Conservation (phyloP, 2,329 filamentous ascomycete genomes). For the Myriangium duriaei region DNA sequence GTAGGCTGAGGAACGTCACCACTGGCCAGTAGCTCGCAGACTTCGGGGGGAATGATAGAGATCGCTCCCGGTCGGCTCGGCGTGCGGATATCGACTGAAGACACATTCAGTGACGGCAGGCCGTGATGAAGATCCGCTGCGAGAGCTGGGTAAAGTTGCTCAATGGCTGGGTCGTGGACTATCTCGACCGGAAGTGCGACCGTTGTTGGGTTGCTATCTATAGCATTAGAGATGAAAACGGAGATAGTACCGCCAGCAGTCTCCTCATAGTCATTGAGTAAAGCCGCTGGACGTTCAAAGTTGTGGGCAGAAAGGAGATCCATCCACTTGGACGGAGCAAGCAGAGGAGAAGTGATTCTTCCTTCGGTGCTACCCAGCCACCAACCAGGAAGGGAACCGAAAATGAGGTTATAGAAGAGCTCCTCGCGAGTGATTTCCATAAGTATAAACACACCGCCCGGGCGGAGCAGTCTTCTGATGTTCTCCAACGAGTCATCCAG, state of each 20-base stretch:
- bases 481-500: conserved; percentile 14
- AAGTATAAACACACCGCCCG: conserved; percentile 16
- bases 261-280: neutral
- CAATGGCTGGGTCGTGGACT: neutral
- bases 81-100: neutral
- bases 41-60: neutral
- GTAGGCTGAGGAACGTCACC: neutral
- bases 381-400: conserved; percentile 29
- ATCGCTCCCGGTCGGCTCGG: neutral
- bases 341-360: conserved; percentile 14
- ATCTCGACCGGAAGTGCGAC: neutral
- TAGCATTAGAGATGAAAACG: neutral
- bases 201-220: neutral
- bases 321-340: conserved; percentile 17
- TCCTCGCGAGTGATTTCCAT: conserved; percentile 13
- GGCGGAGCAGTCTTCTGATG: conserved; percentile 17
- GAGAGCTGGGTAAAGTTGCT: neutral
- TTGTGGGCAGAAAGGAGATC: neutral
- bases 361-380: conserved; percentile 21
- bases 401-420: conserved; percentile 15
- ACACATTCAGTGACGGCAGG: neutral
- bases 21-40: neutral
- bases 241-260: neutral
- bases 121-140: neutral
- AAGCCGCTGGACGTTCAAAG: neutral